Conservation (phyloP, 768 basidiomycete genomes). For the Termitomyces titanicus region DNA sequence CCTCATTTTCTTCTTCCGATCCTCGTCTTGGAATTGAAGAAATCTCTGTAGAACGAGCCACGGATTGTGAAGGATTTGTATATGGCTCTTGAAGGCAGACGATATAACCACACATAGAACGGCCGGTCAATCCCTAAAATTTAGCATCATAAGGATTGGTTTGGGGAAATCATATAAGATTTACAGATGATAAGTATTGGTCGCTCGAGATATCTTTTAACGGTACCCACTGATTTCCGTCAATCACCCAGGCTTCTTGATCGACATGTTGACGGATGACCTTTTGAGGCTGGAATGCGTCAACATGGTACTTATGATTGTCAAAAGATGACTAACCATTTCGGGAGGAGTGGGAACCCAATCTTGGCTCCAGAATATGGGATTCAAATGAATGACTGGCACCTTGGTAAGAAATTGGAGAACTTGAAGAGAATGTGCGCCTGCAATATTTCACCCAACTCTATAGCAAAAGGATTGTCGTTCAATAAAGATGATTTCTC, state of each 20-base stretch:
- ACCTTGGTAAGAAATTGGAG: neutral
- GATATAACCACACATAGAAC: neutral
- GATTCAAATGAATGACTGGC: neutral
- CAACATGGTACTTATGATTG: neutral
- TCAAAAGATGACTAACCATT: neutral
- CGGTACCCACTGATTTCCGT: slow-evolving; percentile 3
- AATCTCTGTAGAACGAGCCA: neutral
- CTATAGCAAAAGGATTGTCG: neutral
- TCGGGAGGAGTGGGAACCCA: neutral
- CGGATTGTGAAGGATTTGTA: neutral
- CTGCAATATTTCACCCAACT: neutral
- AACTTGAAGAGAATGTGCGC: neutral
- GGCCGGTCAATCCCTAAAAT: neutral
- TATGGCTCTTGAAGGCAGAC: neutral
- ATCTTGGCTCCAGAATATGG: neutral
- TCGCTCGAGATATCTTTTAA: slow-evolving; percentile 3
- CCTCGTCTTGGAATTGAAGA: neutral
- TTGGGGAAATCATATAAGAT: neutral
- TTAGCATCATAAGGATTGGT: neutral
- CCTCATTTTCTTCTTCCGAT: neutral
- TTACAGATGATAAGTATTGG: slow-evolving; percentile 1
- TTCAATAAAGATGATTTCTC: neutral
- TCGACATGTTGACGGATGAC: neutral
- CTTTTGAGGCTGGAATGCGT: neutral
- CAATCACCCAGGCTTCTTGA: slow-evolving; percentile 1